Evolutionary conservation across 805 yeast species (phyloP), one percentile per base, ranked within the genome.

Genomic region (Monosporozyma unispora): DNA sequence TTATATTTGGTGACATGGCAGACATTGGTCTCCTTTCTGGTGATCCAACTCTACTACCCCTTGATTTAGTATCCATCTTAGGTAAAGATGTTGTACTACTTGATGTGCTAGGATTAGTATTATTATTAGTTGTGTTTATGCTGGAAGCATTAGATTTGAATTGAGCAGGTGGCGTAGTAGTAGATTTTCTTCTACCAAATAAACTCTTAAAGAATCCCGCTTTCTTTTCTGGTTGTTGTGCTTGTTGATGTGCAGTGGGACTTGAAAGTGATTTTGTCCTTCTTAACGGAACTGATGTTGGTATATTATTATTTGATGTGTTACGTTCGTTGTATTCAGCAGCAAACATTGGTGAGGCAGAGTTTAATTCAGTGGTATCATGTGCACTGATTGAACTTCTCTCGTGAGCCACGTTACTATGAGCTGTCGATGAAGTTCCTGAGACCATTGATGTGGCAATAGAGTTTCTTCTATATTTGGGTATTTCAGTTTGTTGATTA

Each of bases 181-280:
- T 18, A 6, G 47, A 42, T 33, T 45, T 47, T 19, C 44, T 50
- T 29, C 59, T 19, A 22, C 54, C 44, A 52, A 71, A 71, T 25
- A 71, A 39, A 14, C 66, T 57, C 37, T 59, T 64, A 53, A 71
- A 68, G 49, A 71, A 71, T 0, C 74, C 72, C 11, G 48, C 28
- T 27, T 58, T 60, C 50, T 61, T 59, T 48, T 64, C 64, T 25
- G 56, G 50, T n/a, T 3, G 51, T 29, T 35, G 41, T 45, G n/a
- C 22, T 27, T 16, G 37, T n/a, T 33, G 38, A 12, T 46, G 22
- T 10, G 51, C 27, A 22, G 56, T 49, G 5, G 56, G 52, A 1
- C 48, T 60, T 6, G 72, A 66, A 11, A 62, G 49, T 1, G 74
- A 70, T 44, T 61, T 63, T 8, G 72, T 60, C 44, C 66, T 56